phyloP scores from a whole-genome alignment of 129 eudicot species.

The Ambrosia trifida region DNA sequence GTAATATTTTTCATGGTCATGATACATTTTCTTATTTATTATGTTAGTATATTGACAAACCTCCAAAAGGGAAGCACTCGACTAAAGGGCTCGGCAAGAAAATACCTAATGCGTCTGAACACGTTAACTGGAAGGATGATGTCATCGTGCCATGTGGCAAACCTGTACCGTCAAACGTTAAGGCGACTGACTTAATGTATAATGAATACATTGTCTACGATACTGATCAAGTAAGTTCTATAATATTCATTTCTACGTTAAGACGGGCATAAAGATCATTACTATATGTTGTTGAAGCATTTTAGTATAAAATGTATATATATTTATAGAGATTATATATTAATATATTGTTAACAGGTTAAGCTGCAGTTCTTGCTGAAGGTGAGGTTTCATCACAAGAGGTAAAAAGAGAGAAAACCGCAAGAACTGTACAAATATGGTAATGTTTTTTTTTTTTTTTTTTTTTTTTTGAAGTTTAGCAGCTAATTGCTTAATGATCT shows the following conservation, averaged over 20 bases:
- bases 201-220: constrained; percentile 94
- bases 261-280: background rate
- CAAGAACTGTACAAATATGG: constrained; percentile 24
- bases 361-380: constrained; percentile 94
- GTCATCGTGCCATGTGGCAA: constrained; percentile 95
- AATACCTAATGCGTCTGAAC: constrained; percentile 67
- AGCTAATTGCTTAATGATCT: constrained; percentile 37
- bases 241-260: background rate
- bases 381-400: constrained; percentile 87
- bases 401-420: constrained; percentile 34
- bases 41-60: constrained; percentile 82
- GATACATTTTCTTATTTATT: background rate
- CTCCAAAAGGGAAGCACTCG: constrained; percentile 91
- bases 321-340: background rate
- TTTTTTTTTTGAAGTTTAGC: background rate
- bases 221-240: constrained; percentile 78
- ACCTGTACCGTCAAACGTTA: constrained; percentile 73
- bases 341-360: constrained; percentile 48
- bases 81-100: constrained; percentile 95
- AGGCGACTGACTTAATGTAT: constrained; percentile 74
- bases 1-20: background rate
- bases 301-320: background rate
- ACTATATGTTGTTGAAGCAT: background rate
- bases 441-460: background rate
- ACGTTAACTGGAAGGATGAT: constrained; percentile 81